Evolutionary conservation across 129 eudicot genomes (phyloP), one percentile per base, ranked within the genome.

Genomic region (Helianthus tuberosus): DNA sequence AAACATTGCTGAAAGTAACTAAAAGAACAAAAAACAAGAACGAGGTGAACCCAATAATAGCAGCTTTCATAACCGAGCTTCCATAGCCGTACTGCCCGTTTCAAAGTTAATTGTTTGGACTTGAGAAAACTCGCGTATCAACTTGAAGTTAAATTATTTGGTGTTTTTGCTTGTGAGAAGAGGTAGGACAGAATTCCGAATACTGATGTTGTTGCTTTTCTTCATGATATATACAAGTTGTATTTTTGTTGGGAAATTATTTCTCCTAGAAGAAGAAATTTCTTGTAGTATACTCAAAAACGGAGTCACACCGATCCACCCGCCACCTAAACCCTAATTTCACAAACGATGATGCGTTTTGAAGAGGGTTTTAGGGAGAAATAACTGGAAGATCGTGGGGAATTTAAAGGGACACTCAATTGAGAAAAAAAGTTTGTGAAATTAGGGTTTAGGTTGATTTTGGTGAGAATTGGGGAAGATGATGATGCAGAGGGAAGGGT

Each of bases 221-320:
- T 88, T 94, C 46, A 77, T 81, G n/a, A 80, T 69, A 57, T 90
- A 90, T 14, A 90, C 78, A 35, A 94, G 96, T 48, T 90, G 90
- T 81, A 94, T 80, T 46, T 69, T 73, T 38, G 81, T 35, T 0
- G 98, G 97, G 47, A 78, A 72, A 44, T 36, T 76, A 8, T 55
- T 70, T 72, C 61, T 72, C 35, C 62, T 57, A 48, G 69, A 54
- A 17, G 79, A 81, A 44, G 84, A 76, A 48, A 88, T 79, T 80
- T 90, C 97, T 60, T 88, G 91, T 82, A 94, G 63, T 79, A 95
- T 87, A 74, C 96, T 86, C 38, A 89, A 65, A 50, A 95, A 86
- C 76, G 97, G 99, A 16, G 99, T 91, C 71, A 95, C 77, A 72
- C 99, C 99, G 16, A 88, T 87, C 99, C 99, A 69, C 96, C 99